A percentile compares a stretch with the other conserved stretches of the same genome.
These are phyloP conservation scores for Erodium trifolium DNA, from an alignment of 441 rosid genomes.

Conservation along the genomic window DNA sequence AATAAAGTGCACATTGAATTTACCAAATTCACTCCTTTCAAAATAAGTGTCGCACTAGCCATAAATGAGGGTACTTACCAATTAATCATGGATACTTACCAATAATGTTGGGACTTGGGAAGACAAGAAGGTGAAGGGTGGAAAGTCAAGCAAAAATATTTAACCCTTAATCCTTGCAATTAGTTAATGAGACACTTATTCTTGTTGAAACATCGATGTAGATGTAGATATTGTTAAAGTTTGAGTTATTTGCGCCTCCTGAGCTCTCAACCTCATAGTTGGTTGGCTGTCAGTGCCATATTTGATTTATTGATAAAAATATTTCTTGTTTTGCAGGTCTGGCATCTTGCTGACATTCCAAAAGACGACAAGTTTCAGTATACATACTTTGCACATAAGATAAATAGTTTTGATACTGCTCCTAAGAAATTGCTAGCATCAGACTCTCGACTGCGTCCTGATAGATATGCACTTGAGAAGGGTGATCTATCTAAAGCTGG, in stretches of 20 bases:
- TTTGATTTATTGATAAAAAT: neutral
- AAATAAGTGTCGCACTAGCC: neutral
- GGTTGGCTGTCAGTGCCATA: neutral
- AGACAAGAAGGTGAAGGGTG: neutral
- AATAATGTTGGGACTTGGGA: neutral
- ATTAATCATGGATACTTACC: neutral
- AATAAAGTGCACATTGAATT: neutral
- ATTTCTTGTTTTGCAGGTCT: slow-evolving; percentile 37
- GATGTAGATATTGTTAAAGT: neutral
- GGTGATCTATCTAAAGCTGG: slow-evolving; percentile 83
- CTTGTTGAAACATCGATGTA: neutral
- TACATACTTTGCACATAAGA: slow-evolving; percentile 83
- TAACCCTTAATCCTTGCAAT: neutral
- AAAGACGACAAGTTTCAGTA: slow-evolving; percentile 77
- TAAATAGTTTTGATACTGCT: slow-evolving; percentile 87
- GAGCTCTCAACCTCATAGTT: neutral
- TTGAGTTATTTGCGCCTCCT: neutral
- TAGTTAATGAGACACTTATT: neutral
- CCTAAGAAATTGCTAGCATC: slow-evolving; percentile 79
- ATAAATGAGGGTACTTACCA: neutral
- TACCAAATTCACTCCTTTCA: neutral
- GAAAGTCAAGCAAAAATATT: neutral
- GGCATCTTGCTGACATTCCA: slow-evolving; percentile 77
- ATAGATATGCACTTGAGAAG: slow-evolving; percentile 83
- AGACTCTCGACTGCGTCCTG: slow-evolving; percentile 92